Evolutionary conservation across 2,329 filamentous ascomycete genomes (phyloP).

Genomic region (Cladosporium sphaerospermum): DNA sequence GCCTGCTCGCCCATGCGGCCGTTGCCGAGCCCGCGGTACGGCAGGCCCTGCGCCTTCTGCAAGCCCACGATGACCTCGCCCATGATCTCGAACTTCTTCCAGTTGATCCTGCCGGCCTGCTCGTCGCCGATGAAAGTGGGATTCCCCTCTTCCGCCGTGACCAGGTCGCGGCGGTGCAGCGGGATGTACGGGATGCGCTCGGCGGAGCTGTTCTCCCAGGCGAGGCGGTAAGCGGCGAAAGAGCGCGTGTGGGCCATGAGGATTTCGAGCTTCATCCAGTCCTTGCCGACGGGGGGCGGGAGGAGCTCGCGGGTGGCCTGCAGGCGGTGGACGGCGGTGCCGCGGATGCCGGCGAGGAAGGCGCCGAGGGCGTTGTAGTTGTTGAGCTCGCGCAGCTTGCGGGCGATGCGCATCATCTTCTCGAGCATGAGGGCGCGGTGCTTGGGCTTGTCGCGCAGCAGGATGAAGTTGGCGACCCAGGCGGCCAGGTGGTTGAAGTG

Average conservation of each 20-base stretch:
- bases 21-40: constrained; percentile 61
- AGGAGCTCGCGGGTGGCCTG: constrained; percentile 73
- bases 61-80: constrained; percentile 85
- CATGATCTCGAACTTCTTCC: constrained; percentile 96
- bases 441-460: constrained; percentile 91
- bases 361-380: constrained; percentile 98
- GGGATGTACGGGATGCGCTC: constrained; percentile 92
- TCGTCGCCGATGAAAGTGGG: constrained; percentile 70
- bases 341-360: constrained; percentile 85
- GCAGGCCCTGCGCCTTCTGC: constrained; percentile 81
- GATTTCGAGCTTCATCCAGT: constrained; percentile 81
- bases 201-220: constrained; percentile 89
- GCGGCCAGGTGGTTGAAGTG: constrained; percentile 62
- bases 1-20: constrained; percentile 48
- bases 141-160: constrained; percentile 88
- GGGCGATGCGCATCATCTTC: constrained; percentile 88
- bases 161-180: constrained; percentile 79
- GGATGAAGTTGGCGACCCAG: constrained; percentile 49
- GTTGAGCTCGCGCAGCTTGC: constrained; percentile 79
- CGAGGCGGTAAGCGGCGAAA: constrained; percentile 90
- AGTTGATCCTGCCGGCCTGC: constrained; percentile 64
- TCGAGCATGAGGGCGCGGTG: constrained; percentile 86
- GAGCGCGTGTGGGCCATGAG: constrained; percentile 91
- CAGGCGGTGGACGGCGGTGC: constrained; percentile 77
- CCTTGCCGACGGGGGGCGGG: constrained; percentile 64